Evolutionary conservation across 139 green algal species (phyloP), one percentile per base, ranked within the genome.

Genomic region (Picochlorum sp.): DNA sequence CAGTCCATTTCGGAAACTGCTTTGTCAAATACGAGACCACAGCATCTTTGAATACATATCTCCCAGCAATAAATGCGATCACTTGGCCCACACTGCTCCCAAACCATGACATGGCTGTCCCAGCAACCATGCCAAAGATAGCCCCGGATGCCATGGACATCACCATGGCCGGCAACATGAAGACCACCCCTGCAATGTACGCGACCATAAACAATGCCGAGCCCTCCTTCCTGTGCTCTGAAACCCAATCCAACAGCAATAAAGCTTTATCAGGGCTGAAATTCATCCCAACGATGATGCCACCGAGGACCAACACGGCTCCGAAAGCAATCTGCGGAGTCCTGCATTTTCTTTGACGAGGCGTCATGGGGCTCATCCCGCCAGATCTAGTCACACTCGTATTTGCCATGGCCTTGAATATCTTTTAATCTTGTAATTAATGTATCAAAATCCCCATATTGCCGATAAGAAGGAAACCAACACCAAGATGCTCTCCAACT

Each of bases 1-100:
- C 54, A 1, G 73, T 75, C 81, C 81, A 87, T 50, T 80, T 78
- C 21, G 69, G 76, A 47, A 71, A 87, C 52, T 78, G 73, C 16
- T 38, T 58, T 14, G 65, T 65, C 51, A 82, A 51, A 41, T 80
- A 74, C 2, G n/a, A 34, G 1, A 75, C 50, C 60, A 87, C 69
- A 8, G 63, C 21, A 30, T 80, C 81, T 6, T 75, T 52, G 30
- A 87, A 61, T 15, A 87, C 50, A 69, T 86, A 84, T 64, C 75
- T 66, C 18, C 72, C 76, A 13, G 80, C 45, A 11, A 85, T 63
- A 50, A 85, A 85, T 10, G 80, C 77, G 3, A 77, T 50, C 20
- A 66, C 61, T 65, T 84, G 77, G 2, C 80, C 80, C 1, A 80
- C 20, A 46, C 54, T 61, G 23, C 56, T 65, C 13, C 80, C 80